Conservation (phyloP, 495 filamentous ascomycete genomes). For the Pseudoneurospora amorphoporcata region DNA sequence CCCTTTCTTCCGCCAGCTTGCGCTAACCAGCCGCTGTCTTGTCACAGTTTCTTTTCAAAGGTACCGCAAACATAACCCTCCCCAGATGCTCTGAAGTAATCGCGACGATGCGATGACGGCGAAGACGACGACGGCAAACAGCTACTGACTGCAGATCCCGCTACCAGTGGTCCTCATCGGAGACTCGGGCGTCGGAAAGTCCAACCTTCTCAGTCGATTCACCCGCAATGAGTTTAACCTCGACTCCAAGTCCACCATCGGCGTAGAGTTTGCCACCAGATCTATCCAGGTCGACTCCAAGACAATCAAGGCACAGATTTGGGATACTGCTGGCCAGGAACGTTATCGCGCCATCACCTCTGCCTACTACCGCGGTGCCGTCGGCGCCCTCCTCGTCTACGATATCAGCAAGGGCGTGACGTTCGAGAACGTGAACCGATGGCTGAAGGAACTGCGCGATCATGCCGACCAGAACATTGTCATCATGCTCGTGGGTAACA, state of each 20-base stretch:
- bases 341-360: conserved; percentile 98
- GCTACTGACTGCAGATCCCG: conserved; percentile 20
- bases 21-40: conserved; percentile 24
- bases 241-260: conserved; percentile 99
- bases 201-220: conserved; percentile 98
- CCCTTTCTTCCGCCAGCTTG: conserved; percentile 1
- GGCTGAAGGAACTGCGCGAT: conserved; percentile 97
- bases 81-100: neutral
- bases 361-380: conserved; percentile 95
- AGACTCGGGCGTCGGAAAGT: conserved; percentile 98
- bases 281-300: conserved; percentile 99
- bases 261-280: conserved; percentile 96
- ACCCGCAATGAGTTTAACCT: conserved; percentile 99
- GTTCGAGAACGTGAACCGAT: conserved; percentile 97
- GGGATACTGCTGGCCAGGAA: conserved; percentile 99
- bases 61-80: conserved; percentile 33
- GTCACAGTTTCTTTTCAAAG: conserved; percentile 96
- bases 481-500: conserved; percentile 99
- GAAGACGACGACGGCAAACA: conserved; percentile 4
- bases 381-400: conserved; percentile 95
- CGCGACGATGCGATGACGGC: neutral
- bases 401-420: conserved; percentile 99
- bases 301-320: conserved; percentile 99
- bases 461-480: conserved; percentile 99
- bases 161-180: conserved; percentile 88